A percentile compares a stretch with the other conserved stretches of the same genome.
phyloP scores from a whole-genome alignment of 169 alveolate species.

The Perkinsus chesapeaki region DNA sequence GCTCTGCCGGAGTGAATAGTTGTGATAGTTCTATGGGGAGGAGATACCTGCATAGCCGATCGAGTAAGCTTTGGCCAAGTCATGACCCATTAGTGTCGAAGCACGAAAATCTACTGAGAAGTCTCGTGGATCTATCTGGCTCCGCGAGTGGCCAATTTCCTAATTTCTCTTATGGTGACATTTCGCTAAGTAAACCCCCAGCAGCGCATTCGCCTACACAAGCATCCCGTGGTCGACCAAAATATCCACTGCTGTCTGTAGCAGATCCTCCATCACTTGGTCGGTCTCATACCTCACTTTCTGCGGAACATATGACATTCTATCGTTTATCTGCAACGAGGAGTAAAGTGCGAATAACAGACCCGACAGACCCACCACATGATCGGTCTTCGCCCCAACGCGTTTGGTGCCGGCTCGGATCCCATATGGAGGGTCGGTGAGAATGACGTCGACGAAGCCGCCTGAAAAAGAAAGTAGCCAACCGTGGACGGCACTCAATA shows the following conservation, averaged over 20 bases:
- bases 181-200: not conserved
- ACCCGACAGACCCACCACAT: not conserved
- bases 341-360: not conserved
- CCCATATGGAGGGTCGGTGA: slow-evolving; percentile 98
- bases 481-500: too few relatives aligned
- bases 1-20: not conserved
- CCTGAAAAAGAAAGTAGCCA: not conserved
- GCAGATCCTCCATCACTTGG: not conserved
- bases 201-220: not conserved
- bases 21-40: not conserved
- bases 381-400: not conserved
- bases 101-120: too few relatives aligned
- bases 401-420: slow-evolving; percentile 10
- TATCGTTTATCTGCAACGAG: not conserved
- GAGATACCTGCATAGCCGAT: not conserved
- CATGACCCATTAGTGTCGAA: too few relatives aligned
- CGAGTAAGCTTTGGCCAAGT: too few relatives aligned
- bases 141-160: too few relatives aligned
- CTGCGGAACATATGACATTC: not conserved
- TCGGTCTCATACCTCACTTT: not conserved
- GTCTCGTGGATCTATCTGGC: too few relatives aligned
- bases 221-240: not conserved
- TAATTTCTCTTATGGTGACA: too few relatives aligned
- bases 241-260: not conserved
- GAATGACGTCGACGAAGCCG: slow-evolving; percentile 77